Base-by-base conservation (phyloP, 192 early-diverging fungal species). In the Dimargaris verticillata region DNA sequence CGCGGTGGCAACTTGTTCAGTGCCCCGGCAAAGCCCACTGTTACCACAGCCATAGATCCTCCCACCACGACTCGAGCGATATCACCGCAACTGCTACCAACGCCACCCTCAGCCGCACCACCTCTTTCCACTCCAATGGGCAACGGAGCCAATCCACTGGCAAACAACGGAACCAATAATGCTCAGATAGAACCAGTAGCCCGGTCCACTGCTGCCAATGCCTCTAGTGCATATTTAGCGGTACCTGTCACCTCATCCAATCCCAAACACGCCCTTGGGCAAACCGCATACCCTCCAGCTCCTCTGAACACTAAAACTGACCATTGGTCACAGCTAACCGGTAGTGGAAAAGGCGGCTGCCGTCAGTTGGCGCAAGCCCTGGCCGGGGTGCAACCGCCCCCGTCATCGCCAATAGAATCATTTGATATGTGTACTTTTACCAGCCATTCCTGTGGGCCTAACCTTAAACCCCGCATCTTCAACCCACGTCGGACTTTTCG, bases 401-500 rank as follows among this genome's bases (percentile, higher is more conserved):
- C 18, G 18, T 10, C 9, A 10, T 26, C 20, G 18, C 18, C 49
- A n/a, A 51, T 26, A 20, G 26, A 51, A 3, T 2, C 33, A 7
- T 38, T 38, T 7, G 33, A 38, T 38, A 38, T 38, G 33, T 38
- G 33, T 38, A 51, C 49, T 51, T 51, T n/a, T n/a, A n/a, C 11
- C 1, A 20, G 9, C 18, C 33, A n/a, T 28, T 28, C 53, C 33
- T n/a, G 28, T 25, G 17, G 5, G 28, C 28, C 28, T 25, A 6
- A 41, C 1, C n/a, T 44, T 5, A 11, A 11, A 17, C 57, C 57
- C 4, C 43, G 57, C 22, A 10, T 44, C 42, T 43, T 59, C 20
- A 59, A 59, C n/a, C 41, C 57, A 33, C 57, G 57, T 22, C 57
- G 41, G 14, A 44, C 33, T 6, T 26, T 59, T 20, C 57, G 57